phyloP scores from a whole-genome alignment of 768 basidiomycete species.

The Steccherinum ochraceum region DNA sequence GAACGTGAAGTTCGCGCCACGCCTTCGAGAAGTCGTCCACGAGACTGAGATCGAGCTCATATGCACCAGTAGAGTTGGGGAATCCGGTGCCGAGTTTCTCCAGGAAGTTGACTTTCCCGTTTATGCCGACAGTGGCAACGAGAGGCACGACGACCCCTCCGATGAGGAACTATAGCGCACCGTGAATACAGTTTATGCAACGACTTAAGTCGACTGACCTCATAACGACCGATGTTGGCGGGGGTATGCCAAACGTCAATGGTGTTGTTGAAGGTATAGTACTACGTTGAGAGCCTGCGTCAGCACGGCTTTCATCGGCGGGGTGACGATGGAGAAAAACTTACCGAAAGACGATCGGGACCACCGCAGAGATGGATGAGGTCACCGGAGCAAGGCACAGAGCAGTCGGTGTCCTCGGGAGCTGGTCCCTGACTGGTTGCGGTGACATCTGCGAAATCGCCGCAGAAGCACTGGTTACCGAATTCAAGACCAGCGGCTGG shows the following conservation, averaged over 20 bases:
- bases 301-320: too few relatives aligned
- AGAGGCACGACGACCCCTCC: slow-evolving; percentile 65
- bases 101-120: slow-evolving; percentile 76
- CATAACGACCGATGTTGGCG: slow-evolving; percentile 57
- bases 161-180: slow-evolving; percentile 32
- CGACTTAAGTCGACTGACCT: slow-evolving; percentile 38
- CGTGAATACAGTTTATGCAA: not conserved
- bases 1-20: slow-evolving; percentile 73
- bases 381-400: slow-evolving; percentile 61
- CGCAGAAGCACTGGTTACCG: slow-evolving; percentile 72
- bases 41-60: slow-evolving; percentile 66
- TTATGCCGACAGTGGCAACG: slow-evolving; percentile 70
- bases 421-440: slow-evolving; percentile 26
- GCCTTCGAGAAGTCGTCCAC: slow-evolving; percentile 35
- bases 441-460: slow-evolving; percentile 52
- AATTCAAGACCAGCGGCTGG: slow-evolving; percentile 66
- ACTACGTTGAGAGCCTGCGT: too few relatives aligned
- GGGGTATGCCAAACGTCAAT: slow-evolving; percentile 64
- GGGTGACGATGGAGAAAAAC: slow-evolving; percentile 21
- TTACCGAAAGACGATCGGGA: slow-evolving; percentile 47
- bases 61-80: slow-evolving; percentile 67
- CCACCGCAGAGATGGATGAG: slow-evolving; percentile 65
- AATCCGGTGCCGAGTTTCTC: slow-evolving; percentile 67
- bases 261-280: not conserved
- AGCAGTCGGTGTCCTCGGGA: slow-evolving; percentile 34